Base-by-base conservation (phyloP, 495 filamentous ascomycete species). In the Jackrogersella multiformis region DNA sequence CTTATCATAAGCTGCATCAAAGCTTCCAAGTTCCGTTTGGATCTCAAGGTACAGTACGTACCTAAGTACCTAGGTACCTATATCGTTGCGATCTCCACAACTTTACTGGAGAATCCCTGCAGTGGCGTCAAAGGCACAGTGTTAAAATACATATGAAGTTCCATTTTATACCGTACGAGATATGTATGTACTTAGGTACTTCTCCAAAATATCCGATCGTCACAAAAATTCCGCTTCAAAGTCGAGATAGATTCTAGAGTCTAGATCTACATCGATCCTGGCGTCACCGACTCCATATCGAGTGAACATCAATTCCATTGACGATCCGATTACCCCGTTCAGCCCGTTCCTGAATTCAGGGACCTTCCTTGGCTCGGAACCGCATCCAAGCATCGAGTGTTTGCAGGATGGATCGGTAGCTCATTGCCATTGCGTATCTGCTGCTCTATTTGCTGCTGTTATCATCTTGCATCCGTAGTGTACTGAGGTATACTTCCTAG, bases 281-380 rank as follows among this genome's bases (percentile, higher is more conserved):
- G 64, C 68, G 61, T 71, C 68, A 71, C 60, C 16, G 63, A 34
- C 42, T 65, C 68, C 64, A 66, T 73, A 58, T 46, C 32, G 16
- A 24, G 44, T 32, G 68, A 56, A 41, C 28, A 64, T 56, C 56
- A 56, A 52, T 65, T 23, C 52, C 54, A 70, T 56, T 63, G 57
- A 53, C 35, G 66, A 56, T 21, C 13, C 24, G 10, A 45, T 46
- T 54, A 4, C 49, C 38, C 36, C 32, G 52, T 65, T 48, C 62
- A 4, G 42, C 38, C 36, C 32, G 52, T 65, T 48, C 62, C 53
- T 59, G 44, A 26, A 52, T 56, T 34, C 42, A 53, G 51, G 56
- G 20, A 56, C 49, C 15, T 18, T 62, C 49, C 15, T 18, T 62
- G 9, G 13, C 46, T 61, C 52, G 57, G 62, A 41, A 53, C 42